A percentile compares a stretch with the other conserved stretches of the same genome.
Conservation (phyloP, 495 filamentous ascomycete genomes). For the Aspergillus hancockii region DNA sequence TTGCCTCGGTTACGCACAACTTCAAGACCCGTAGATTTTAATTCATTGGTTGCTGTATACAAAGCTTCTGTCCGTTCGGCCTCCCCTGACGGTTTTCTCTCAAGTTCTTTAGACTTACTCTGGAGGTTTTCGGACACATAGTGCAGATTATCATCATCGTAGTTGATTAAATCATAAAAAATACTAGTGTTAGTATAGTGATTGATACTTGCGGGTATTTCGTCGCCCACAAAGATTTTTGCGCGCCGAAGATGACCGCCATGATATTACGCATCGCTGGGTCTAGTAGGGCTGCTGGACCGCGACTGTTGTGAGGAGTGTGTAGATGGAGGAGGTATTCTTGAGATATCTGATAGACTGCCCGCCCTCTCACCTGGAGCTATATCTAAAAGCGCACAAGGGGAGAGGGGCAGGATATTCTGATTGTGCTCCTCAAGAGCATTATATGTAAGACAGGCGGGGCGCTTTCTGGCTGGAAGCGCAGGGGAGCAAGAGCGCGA, state of each 20-base stretch:
- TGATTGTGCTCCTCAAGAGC: constrained; percentile 11
- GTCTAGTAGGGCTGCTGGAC: constrained; percentile 11
- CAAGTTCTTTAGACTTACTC: constrained; percentile 16
- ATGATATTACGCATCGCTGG: constrained; percentile 16
- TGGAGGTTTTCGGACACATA: background rate
- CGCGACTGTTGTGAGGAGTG: constrained; percentile 15
- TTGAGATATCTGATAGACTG: background rate
- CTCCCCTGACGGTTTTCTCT: constrained; percentile 10
- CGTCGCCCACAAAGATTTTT: constrained; percentile 12
- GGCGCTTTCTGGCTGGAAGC: too few relatives aligned
- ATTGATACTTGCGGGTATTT: constrained; percentile 7
- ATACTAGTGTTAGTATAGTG: background rate
- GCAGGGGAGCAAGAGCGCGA: too few relatives aligned
- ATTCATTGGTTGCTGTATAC: constrained; percentile 9
- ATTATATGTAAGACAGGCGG: constrained; percentile 8
- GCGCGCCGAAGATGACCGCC: constrained; percentile 8
- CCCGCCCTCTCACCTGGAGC: background rate
- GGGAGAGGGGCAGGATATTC: background rate
- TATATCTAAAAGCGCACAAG: background rate
- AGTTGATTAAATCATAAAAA: background rate
- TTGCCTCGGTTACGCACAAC: constrained; percentile 11
- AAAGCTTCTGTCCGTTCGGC: constrained; percentile 14
- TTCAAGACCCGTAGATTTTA: background rate
- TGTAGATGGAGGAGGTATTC: constrained; percentile 8
- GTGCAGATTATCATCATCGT: constrained; percentile 1